Evolutionary conservation across 2,329 filamentous ascomycete genomes (phyloP).

Genomic region (Thielaviopsis cerberus): DNA sequence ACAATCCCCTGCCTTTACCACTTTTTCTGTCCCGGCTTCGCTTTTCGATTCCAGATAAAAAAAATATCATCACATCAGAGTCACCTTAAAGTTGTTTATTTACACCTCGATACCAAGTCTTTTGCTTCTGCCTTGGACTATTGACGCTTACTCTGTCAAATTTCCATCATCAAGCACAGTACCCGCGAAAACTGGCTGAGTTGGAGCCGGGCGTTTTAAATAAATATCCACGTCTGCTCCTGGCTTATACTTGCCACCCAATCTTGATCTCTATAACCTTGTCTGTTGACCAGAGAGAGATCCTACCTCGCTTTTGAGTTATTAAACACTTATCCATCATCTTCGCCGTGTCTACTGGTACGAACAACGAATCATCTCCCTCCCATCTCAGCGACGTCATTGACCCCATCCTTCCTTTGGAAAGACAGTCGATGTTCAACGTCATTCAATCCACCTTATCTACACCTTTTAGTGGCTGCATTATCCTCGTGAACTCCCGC

Average conservation of each 20-base stretch:
- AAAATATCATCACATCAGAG: conserved; percentile 7
- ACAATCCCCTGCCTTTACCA: background rate
- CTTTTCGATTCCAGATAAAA: conserved; percentile 16
- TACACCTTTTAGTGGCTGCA: background rate
- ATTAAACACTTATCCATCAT: background rate
- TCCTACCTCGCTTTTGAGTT: background rate
- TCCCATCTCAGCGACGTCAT: background rate
- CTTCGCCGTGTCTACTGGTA: background rate
- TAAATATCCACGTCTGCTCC: background rate
- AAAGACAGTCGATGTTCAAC: background rate
- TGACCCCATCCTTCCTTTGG: background rate
- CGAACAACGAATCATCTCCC: background rate
- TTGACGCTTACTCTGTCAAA: background rate
- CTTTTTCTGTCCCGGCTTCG: background rate
- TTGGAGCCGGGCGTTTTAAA: background rate
- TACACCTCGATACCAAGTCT: too few species aligned
- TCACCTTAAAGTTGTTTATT: too few species aligned
- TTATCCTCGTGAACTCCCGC: background rate
- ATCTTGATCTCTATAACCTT: background rate
- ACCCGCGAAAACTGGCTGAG: background rate
- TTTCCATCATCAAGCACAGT: background rate
- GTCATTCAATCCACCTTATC: background rate
- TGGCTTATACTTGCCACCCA: background rate
- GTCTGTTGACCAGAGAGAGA: background rate
- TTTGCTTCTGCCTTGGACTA: background rate